Conservation (phyloP, 331 rosid genomes). For the Stylosanthes scabra region DNA sequence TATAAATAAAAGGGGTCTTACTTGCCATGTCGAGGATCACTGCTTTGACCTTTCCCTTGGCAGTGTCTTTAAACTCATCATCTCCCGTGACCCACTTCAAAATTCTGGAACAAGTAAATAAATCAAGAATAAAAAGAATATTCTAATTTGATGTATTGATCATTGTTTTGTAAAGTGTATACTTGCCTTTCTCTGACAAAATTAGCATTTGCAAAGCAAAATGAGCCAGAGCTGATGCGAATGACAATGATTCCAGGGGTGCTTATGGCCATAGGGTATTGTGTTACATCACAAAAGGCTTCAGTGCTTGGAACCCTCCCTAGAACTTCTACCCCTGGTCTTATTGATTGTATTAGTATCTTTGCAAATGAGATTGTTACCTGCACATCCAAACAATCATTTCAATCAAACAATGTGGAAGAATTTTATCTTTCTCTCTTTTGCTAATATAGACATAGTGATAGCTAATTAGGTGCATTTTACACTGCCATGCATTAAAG, state of each 20-base stretch:
- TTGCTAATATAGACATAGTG: too few relatives aligned
- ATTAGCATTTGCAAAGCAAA: constrained; percentile 90
- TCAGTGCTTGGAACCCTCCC: constrained; percentile 83
- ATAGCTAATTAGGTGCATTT: too few relatives aligned
- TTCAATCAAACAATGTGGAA: not conserved
- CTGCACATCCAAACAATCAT: constrained; percentile 45
- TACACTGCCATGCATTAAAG: too few relatives aligned
- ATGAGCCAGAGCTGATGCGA: constrained; percentile 73
- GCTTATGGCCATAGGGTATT: constrained; percentile 81
- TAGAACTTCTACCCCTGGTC: constrained; percentile 75
- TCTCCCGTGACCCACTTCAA: constrained; percentile 58
- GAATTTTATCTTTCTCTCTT: too few relatives aligned
- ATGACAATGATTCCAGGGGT: constrained; percentile 66
- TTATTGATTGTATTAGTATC: constrained; percentile 66
- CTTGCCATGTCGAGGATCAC: constrained; percentile 80
- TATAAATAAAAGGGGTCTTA: constrained; percentile 41
- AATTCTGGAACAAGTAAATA: constrained; percentile 55
- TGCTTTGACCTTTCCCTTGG: constrained; percentile 47
- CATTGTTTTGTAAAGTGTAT: not conserved
- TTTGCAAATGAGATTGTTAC: constrained; percentile 79
- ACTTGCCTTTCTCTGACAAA: constrained; percentile 78
- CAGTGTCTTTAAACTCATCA: constrained; percentile 40
- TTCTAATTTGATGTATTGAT: too few relatives aligned
- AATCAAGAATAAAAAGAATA: not conserved
- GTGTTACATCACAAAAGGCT: constrained; percentile 63